Evolutionary conservation across 2,329 filamentous ascomycete species (phyloP), one percentile per base, ranked within the genome.

Genomic region (Thelonectria rubi): DNA sequence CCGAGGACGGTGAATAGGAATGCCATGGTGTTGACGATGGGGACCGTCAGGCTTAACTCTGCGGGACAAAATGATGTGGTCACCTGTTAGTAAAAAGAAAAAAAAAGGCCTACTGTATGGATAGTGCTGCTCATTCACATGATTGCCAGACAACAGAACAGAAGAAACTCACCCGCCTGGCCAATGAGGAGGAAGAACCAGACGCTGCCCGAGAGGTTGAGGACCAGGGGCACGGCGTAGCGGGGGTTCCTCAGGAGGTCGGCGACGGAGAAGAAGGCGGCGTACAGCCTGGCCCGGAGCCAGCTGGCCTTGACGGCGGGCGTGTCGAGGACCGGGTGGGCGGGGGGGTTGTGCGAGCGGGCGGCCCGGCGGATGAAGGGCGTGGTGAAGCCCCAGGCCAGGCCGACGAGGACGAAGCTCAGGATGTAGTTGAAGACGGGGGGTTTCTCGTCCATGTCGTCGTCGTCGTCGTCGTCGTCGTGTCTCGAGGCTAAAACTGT

Each of bases 151-250:
- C n/a, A n/a, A n/a, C n/a, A n/a, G n/a, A n/a, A n/a, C n/a, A n/a
- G n/a, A n/a, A n/a, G n/a, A n/a, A n/a, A 84, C 90, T 70, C 78
- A 96, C 93, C 93, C 71, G 94, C 94, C 76, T 95, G 88, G 7
- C 94, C 94, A 78, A 98, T 94, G 66, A 98, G 81, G 68, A 98
- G 78, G 71, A 98, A 98, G 79, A 98, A 98, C 94, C 94, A 98
- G 57, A 97, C 85, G 73, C 93, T 97, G 30, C 94, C 94, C 3
- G 94, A 97, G 55, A 98, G 79, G 75, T 98, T 98, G 60, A 97
- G 78, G 54, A 97, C 79, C 69, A 98, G 78, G 18, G 94, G 94
- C 24, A 97, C 79, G 6, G 93, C 91, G 77, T 98, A 98, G 17
- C 87, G 85, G 37, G 94, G 94, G 69, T 93, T 93, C 60, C 85